Evolutionary conservation across 106 monocot species (phyloP).

Genomic region (Cymbidium sinense): DNA sequence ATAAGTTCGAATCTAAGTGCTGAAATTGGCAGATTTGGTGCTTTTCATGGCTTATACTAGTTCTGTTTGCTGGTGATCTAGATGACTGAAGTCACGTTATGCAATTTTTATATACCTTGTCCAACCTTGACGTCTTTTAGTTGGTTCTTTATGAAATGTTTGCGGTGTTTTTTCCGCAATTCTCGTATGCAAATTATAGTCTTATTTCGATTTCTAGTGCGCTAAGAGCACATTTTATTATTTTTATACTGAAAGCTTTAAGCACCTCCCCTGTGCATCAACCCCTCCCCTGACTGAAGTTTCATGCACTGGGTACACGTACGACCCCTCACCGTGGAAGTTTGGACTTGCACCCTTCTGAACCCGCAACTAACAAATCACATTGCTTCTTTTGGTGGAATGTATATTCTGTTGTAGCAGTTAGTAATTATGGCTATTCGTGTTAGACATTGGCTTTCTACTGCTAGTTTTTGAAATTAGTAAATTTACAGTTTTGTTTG

Average conservation of each 20-base stretch:
- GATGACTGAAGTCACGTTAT: background rate
- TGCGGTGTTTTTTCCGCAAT: background rate
- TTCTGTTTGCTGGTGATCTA: background rate
- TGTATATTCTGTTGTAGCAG: background rate
- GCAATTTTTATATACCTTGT: background rate
- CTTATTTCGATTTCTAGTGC: background rate
- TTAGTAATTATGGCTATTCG: background rate
- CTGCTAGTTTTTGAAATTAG: background rate
- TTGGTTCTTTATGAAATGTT: background rate
- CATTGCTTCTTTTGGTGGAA: background rate
- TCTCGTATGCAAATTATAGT: background rate
- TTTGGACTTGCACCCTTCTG: background rate
- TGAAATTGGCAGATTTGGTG: background rate
- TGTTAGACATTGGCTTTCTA: background rate
- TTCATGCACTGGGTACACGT: background rate
- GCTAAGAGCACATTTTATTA: background rate
- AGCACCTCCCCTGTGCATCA: background rate
- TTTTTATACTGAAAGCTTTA: background rate
- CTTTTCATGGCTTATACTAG: background rate
- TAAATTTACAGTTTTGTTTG: background rate
- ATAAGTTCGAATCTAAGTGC: background rate
- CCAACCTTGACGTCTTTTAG: background rate
- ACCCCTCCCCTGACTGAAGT: background rate
- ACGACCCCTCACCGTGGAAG: background rate
- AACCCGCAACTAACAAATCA: background rate